These are phyloP conservation scores for Leavenworthia alabamica DNA, from an alignment of 345 rosid species.

Conservation along the genomic window DNA sequence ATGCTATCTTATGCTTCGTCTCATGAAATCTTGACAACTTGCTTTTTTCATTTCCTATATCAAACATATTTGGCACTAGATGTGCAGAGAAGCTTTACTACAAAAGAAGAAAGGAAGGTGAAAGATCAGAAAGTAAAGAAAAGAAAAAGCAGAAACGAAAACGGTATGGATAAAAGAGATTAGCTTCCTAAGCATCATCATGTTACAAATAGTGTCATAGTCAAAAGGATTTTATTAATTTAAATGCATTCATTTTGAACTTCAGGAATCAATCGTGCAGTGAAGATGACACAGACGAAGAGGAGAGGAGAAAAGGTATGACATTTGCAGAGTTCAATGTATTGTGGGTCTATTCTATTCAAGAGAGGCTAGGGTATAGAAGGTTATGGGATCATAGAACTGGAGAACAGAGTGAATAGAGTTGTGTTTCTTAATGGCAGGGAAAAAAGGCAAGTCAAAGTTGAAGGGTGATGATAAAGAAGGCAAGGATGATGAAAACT, in stretches of 20 bases:
- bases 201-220: neutral
- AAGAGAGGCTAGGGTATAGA: neutral
- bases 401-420: neutral
- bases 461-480: conserved; percentile 21
- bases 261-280: conserved; percentile 42
- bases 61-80: conserved; percentile 31
- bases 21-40: neutral
- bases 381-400: neutral
- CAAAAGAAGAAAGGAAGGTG: conserved; percentile 61
- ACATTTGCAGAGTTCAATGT: neutral
- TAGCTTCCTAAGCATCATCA: neutral
- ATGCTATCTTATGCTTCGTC: conserved; percentile 4
- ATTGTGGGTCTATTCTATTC: neutral
- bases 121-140: conserved; percentile 43
- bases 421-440: conserved; percentile 25
- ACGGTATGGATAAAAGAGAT: conserved; percentile 35
- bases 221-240: neutral
- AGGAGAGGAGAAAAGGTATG: conserved; percentile 56
- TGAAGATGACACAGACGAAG: conserved; percentile 37
- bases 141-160: conserved; percentile 48
- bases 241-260: neutral
- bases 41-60: neutral
- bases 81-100: conserved; percentile 79
- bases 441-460: conserved; percentile 32
- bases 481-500: conserved; percentile 46